phyloP scores from a whole-genome alignment of 2,329 filamentous ascomycete species.

The Botryotinia narcissicola region DNA sequence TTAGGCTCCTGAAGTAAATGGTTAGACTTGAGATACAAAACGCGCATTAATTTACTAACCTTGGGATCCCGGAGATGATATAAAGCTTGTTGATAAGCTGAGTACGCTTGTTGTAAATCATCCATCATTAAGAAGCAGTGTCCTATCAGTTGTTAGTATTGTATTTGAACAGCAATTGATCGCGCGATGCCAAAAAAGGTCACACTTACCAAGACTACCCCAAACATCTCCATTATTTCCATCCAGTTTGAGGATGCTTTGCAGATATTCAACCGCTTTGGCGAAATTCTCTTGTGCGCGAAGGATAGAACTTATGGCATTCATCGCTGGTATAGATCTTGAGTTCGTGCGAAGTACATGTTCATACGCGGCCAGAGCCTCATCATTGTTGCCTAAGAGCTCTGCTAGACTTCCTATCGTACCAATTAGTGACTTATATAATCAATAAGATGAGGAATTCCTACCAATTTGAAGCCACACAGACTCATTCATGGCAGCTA shows the following conservation, averaged over 20 bases:
- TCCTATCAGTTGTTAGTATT: slow-evolving; percentile 51
- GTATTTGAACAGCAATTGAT: slow-evolving; percentile 21
- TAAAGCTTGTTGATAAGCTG: slow-evolving; percentile 91
- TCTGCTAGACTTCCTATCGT: slow-evolving; percentile 76
- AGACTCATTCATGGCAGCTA: slow-evolving; percentile 76
- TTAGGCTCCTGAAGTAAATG: slow-evolving; percentile 71
- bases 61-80: slow-evolving; percentile 93
- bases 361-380: slow-evolving; percentile 87
- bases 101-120: slow-evolving; percentile 93
- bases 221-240: slow-evolving; percentile 89
- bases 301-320: slow-evolving; percentile 86
- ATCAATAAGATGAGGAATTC: slow-evolving; percentile 36
- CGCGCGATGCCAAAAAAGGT: background rate
- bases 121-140: slow-evolving; percentile 99
- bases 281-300: slow-evolving; percentile 91
- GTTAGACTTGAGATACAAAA: slow-evolving; percentile 21
- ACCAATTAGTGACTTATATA: slow-evolving; percentile 35
- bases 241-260: slow-evolving; percentile 88
- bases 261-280: slow-evolving; percentile 89
- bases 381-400: slow-evolving; percentile 81
- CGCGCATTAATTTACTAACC: slow-evolving; percentile 46
- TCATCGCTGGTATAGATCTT: slow-evolving; percentile 88
- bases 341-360: slow-evolving; percentile 83
- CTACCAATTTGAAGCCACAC: slow-evolving; percentile 93
- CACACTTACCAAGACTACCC: slow-evolving; percentile 80